Base-by-base conservation (phyloP, 2,329 filamentous ascomycete species). In the Aspergillus viridinutans region DNA sequence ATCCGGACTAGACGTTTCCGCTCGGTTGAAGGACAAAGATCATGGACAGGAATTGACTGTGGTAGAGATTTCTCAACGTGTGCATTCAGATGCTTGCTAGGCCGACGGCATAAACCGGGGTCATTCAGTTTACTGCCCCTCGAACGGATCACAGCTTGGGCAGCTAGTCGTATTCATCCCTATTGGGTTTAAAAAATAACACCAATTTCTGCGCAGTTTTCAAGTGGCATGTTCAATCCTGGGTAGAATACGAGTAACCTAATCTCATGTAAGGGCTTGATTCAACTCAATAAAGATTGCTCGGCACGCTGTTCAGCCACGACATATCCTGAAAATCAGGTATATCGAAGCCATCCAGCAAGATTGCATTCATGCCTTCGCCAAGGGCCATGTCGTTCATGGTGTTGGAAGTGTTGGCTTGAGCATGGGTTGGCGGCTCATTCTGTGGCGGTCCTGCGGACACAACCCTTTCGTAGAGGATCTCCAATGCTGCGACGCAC, bases 271-370 rank as follows among this genome's bases (percentile, higher is more conserved):
- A 6, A 8, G 6, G 12, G 9, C 4, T 20, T 12, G 12, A 53
- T 4, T 29, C 23, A 49, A 21, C 28, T 57, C 56, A 71, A 42
- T 67, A 67, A 2, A 71, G 51, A 58, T 65, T 70, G 35, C 67
- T 71, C 1, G 69, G 69, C 12, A 72, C 69, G 35, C 69, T 72
- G 43, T 71, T 69, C 12, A 72, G 49, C 69, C 69, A 72, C 6
- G 69, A 71, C 68, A 72, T 72, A 54, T 72, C 68, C 48, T 69
- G 68, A n/a, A 71, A 68, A 40, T 71, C 69, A 1, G 64, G 62
- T 4, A 69, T 48, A 35, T 71, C 66, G 45, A 71, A 64, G 1
- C 56, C 58, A 25, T 70, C 66, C 12, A 71, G 49, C 3, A 70
- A 57, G 12, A 61, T 54, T 0, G 64, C 53, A 50, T 66, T 63